These are phyloP conservation scores for Thelephora aurantiotincta DNA, from an alignment of 768 basidiomycete genomes.

Conservation along the genomic window DNA sequence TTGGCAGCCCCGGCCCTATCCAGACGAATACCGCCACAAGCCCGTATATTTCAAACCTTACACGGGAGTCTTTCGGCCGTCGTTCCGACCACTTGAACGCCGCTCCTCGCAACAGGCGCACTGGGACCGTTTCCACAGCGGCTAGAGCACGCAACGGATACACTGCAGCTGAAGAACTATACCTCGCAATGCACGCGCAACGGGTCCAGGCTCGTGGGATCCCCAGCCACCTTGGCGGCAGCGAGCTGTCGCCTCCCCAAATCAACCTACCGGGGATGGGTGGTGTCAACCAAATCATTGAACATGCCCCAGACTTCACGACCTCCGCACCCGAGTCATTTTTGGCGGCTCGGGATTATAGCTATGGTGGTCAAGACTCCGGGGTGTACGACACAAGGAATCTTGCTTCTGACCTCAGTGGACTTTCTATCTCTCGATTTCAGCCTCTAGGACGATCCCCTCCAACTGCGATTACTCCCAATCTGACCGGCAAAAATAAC, in stretches of 20 bases:
- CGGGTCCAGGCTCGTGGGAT: slow-evolving; percentile 3
- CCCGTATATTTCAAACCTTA: neutral
- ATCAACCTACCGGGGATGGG: neutral
- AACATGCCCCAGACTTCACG: neutral
- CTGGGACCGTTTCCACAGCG: neutral
- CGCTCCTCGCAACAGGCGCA: no score
- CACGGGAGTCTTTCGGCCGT: no score
- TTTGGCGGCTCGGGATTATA: no score
- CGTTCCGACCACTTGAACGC: no score
- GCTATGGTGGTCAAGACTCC: no score
- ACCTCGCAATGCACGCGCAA: slow-evolving; percentile 31
- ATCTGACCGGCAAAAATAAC: slow-evolving; percentile 2
- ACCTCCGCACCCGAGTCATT: neutral
- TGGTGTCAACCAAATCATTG: neutral
- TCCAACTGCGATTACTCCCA: neutral
- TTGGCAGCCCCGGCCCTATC: neutral
- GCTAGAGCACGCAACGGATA: slow-evolving; percentile 37
- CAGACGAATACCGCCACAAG: slow-evolving; percentile 8
- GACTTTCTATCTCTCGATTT: neutral
- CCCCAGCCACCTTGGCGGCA: neutral
- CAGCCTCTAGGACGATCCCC: neutral
- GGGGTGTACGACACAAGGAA: neutral
- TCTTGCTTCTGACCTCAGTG: neutral
- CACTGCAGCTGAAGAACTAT: slow-evolving; percentile 54
- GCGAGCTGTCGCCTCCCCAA: neutral